These are phyloP conservation scores for Boechera stricta DNA, from an alignment of 345 rosid species.

Conservation along the genomic window DNA sequence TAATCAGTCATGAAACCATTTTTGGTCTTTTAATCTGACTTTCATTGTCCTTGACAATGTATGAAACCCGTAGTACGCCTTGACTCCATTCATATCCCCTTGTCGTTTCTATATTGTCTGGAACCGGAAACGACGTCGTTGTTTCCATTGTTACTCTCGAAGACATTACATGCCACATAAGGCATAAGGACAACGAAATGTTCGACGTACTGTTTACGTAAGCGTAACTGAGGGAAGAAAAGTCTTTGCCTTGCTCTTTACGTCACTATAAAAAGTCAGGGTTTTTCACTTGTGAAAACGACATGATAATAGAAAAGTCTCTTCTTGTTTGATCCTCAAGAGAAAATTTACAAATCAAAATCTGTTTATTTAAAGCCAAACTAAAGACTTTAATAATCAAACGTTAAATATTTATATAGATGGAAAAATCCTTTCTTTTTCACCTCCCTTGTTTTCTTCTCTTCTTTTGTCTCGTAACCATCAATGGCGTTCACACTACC, in stretches of 20 bases:
- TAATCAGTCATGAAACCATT: neutral
- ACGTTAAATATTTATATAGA: neutral
- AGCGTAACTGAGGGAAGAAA: neutral
- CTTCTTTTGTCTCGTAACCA: too few relatives aligned
- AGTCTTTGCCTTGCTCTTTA: conserved; percentile 8
- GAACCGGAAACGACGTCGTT: neutral
- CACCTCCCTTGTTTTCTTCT: conserved; percentile 25
- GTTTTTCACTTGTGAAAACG: conserved; percentile 35
- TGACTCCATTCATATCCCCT: neutral
- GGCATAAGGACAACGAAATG: neutral
- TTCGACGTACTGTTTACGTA: conserved; percentile 9
- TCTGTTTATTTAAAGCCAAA: conserved; percentile 43
- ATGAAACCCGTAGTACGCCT: neutral
- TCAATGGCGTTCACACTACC: conserved; percentile 40
- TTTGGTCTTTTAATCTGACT: conserved; percentile 1
- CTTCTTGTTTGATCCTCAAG: conserved; percentile 10
- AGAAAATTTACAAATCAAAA: conserved; percentile 18
- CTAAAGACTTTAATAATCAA: conserved; percentile 53
- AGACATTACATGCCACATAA: neutral
- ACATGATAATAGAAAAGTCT: conserved; percentile 14
- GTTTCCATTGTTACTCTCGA: neutral
- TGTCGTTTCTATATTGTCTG: neutral
- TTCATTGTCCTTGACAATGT: neutral
- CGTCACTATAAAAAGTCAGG: conserved; percentile 30
- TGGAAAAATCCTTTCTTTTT: conserved; percentile 10